Conservation (phyloP, 2,329 filamentous ascomycete genomes). For the Cladosporium phlei region DNA sequence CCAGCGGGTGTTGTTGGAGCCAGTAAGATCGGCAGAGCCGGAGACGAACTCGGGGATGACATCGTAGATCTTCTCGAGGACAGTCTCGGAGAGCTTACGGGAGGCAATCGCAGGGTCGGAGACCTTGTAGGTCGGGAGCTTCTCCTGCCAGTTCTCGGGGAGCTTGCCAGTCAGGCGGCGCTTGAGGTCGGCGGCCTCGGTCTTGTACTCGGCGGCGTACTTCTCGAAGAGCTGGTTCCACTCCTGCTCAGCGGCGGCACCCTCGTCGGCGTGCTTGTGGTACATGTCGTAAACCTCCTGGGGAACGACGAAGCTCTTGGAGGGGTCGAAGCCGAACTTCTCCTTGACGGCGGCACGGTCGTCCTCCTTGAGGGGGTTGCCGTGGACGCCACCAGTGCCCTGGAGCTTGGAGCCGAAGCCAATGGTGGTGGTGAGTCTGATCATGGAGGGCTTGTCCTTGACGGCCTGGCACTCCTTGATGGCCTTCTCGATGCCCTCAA, state of each 20-base stretch:
- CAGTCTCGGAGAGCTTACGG: conserved; percentile 92
- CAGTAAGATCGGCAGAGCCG: conserved; percentile 95
- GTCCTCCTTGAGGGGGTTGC: conserved; percentile 89
- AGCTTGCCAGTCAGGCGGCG: conserved; percentile 79
- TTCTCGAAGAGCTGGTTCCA: conserved; percentile 92
- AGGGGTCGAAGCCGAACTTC: conserved; percentile 94
- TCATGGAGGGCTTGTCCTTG: conserved; percentile 93
- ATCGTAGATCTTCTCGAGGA: conserved; percentile 80
- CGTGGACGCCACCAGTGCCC: conserved; percentile 94
- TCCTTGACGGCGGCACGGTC: conserved; percentile 90
- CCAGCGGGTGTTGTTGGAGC: conserved; percentile 98
- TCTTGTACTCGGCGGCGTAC: conserved; percentile 73
- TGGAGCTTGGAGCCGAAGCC: conserved; percentile 90
- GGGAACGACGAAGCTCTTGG: conserved; percentile 86
- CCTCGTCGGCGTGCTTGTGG: conserved; percentile 75
- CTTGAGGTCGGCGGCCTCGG: conserved; percentile 72
- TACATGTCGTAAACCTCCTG: conserved; percentile 93
- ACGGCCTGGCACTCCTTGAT: conserved; percentile 79
- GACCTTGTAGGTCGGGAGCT: conserved; percentile 84
- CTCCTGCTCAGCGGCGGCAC: conserved; percentile 84
- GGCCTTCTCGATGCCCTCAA: conserved; percentile 80
- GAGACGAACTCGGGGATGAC: conserved; percentile 86
- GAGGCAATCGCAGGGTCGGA: conserved; percentile 80
- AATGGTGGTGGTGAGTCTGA: conserved; percentile 96
- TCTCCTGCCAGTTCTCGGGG: conserved; percentile 94